phyloP scores from a whole-genome alignment of 345 rosid species.

The Eucalyptus curtisii region DNA sequence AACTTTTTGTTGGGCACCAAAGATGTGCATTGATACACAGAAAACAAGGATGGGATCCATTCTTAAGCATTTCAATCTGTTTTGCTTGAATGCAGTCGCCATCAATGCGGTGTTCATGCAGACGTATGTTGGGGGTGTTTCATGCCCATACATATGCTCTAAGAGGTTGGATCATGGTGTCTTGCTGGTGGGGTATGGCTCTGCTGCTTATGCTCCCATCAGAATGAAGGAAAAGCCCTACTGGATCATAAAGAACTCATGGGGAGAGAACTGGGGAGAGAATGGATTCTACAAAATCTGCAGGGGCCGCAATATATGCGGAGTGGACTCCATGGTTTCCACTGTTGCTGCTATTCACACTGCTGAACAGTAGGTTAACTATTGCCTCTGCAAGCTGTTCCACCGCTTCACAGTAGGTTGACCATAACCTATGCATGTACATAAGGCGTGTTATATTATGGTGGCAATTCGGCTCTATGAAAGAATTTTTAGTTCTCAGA shows the following conservation, averaged over 20 bases:
- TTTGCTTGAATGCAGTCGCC: conserved; percentile 46
- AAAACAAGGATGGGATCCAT: neutral
- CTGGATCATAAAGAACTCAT: conserved; percentile 95
- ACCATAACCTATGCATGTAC: neutral
- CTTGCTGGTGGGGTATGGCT: conserved; percentile 77
- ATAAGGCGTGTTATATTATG: neutral
- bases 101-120: conserved; percentile 95
- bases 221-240: conserved; percentile 87
- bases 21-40: neutral
- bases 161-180: conserved; percentile 86
- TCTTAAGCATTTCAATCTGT: neutral
- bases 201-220: conserved; percentile 68
- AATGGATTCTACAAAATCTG: conserved; percentile 84
- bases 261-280: conserved; percentile 98
- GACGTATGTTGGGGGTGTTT: conserved; percentile 87
- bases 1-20: neutral
- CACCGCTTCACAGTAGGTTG: neutral
- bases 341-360: conserved; percentile 52
- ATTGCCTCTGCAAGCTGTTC: neutral
- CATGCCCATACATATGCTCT: conserved; percentile 87
- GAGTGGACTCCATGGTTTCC: conserved; percentile 91
- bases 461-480: neutral
- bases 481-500: neutral
- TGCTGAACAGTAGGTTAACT: conserved; percentile 1
- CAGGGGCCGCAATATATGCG: conserved; percentile 83